Evolutionary conservation across 139 green algal genomes (phyloP).

Genomic region (Spirogloea muscicola): DNA sequence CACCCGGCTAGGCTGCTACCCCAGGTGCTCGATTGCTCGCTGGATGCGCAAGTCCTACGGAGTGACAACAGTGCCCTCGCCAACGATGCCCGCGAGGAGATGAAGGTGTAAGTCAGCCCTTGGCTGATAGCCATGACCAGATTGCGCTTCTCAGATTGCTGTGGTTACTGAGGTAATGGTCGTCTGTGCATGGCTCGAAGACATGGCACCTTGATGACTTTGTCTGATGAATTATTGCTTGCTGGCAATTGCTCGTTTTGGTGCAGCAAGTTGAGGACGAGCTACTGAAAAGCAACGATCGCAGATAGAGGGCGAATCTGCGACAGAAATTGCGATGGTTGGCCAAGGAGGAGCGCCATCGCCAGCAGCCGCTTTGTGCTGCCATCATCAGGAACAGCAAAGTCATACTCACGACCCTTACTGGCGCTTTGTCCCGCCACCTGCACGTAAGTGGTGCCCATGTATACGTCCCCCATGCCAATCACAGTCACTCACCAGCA

Average conservation of each 20-base stretch:
- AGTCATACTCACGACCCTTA: constrained; percentile 72
- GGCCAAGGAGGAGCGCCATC: constrained; percentile 81
- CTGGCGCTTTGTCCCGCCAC: constrained; percentile 55
- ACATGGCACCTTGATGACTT: too few species aligned
- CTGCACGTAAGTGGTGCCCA: constrained; percentile 18
- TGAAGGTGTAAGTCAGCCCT: too few species aligned
- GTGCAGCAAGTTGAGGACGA: constrained; percentile 58
- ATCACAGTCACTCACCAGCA: too few species aligned
- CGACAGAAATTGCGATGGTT: constrained; percentile 71
- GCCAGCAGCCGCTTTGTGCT: constrained; percentile 79
- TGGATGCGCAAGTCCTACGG: constrained; percentile 67
- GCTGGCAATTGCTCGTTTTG: too few species aligned
- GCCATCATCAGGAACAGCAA: constrained; percentile 43
- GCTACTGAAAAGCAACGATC: constrained; percentile 66
- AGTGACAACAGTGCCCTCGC: constrained; percentile 85
- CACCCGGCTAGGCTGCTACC: constrained; percentile 91
- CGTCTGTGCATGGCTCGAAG: too few species aligned
- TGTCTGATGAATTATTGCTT: too few species aligned
- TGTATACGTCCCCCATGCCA: too few species aligned
- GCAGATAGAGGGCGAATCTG: constrained; percentile 57
- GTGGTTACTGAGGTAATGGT: too few species aligned
- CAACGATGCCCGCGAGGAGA: constrained; percentile 79
- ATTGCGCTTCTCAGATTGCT: too few species aligned
- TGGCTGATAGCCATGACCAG: too few species aligned
- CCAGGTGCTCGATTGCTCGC: constrained; percentile 63